Evolutionary conservation across 2,329 filamentous ascomycete genomes (phyloP).

Genomic region (Mariannaea elegans): DNA sequence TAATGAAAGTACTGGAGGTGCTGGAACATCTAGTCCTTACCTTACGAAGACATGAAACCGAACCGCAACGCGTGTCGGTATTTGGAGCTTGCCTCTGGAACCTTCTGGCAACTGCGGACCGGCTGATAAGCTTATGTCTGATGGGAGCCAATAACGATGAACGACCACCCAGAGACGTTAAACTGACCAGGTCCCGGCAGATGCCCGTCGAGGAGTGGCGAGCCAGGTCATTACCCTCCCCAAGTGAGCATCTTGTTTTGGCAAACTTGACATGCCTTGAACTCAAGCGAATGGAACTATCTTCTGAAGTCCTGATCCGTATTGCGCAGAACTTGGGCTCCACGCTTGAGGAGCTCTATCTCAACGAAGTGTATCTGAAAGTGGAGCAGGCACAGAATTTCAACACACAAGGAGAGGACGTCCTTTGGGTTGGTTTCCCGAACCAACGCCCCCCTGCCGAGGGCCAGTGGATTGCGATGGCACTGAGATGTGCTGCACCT

Average conservation of each 20-base stretch:
- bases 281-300: conserved; percentile 53
- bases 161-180: conserved; percentile 47
- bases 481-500: conserved; percentile 47
- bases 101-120: conserved; percentile 55
- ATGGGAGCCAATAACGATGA: conserved; percentile 55
- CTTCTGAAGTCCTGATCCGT: conserved; percentile 46
- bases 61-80: conserved; percentile 43
- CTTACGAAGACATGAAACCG: conserved; percentile 54
- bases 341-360: conserved; percentile 55
- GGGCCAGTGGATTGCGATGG: conserved; percentile 54
- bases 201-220: conserved; percentile 51
- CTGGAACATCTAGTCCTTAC: conserved; percentile 58
- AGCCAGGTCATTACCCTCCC: conserved; percentile 49
- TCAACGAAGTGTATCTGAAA: conserved; percentile 57
- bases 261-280: conserved; percentile 54
- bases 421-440: conserved; percentile 57
- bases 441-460: conserved; percentile 50
- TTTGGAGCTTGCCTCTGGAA: conserved; percentile 60
- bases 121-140: conserved; percentile 57
- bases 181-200: conserved; percentile 49
- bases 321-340: conserved; percentile 47
- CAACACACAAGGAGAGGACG: conserved; percentile 45
- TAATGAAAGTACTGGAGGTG: conserved; percentile 51
- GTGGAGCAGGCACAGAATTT: conserved; percentile 46
- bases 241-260: conserved; percentile 42